phyloP scores from a whole-genome alignment of 176 grass and related monocot species.

The sorghum (Sorghum bicolor) region Sorghum_bicolor_NCBIv3 NC_012879.2:55317001-55317500 shows the following conservation, averaged over 20 bases:
- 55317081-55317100: no score
- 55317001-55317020: no score
- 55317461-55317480: background rate
- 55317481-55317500: background rate
- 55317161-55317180: no score
- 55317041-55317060: no score
- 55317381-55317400: background rate
- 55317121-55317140: no score
- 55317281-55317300: background rate
- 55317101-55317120: no score
- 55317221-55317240: background rate
- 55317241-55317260: background rate
- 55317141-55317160: no score
- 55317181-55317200: background rate
- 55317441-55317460: background rate
- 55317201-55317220: background rate
- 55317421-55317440: background rate
- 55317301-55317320: background rate
- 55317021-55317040: no score
- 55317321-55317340: background rate
- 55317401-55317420: background rate
- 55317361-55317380: background rate
- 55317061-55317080: no score
- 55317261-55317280: background rate
- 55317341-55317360: background rate